Evolutionary conservation across 2,329 filamentous ascomycete genomes (phyloP), one percentile per base, ranked within the genome.

Genomic region (Metarhizium rileyi): DNA sequence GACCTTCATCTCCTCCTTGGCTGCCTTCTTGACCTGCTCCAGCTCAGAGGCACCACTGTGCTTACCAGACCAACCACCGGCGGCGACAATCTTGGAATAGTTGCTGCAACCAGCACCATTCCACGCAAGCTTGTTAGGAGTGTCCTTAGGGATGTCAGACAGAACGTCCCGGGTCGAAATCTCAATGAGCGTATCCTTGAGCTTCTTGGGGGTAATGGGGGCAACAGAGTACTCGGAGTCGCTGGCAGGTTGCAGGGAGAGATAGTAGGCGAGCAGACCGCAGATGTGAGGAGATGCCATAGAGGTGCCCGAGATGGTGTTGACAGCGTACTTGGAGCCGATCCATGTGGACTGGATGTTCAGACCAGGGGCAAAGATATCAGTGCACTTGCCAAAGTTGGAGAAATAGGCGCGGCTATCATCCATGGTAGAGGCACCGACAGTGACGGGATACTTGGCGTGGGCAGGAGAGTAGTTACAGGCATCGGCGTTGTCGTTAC

Each of bases 321-420:
- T 98, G 76, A 89, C 82, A 64, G 93, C 91, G 64, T 91, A 84
- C 72, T 93, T 87, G 81, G 86, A 91, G 67, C 94, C 93, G 63
- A 95, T 95, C 93, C 93, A 98, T 69, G 93, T 97, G 57, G 93
- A 98, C 62, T 88, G 81, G 63, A 98, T 95, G 84, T 90, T 95
- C 63, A 96, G 80, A 65, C 93, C 93, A 53, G 93, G 93, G 56
- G 90, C 93, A 64, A 98, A 98, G 78, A 98, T 95, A 73, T 98
- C 93, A 69, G 91, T 95, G 81, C 93, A 98, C 80, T 91, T 93
- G 70, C 93, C 93, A 71, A 84, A 97, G 87, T 98, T 98, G 82
- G 94, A 98, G 84, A 98, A 98, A 82, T 97, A 98, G 57, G 93
- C 93, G 73, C 93, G 91, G 78, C 89, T 88, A 67, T 98, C 93